These are phyloP conservation scores for Fusarium musae DNA, from an alignment of 2,329 filamentous ascomycete genomes.

Conservation along the genomic window DNA sequence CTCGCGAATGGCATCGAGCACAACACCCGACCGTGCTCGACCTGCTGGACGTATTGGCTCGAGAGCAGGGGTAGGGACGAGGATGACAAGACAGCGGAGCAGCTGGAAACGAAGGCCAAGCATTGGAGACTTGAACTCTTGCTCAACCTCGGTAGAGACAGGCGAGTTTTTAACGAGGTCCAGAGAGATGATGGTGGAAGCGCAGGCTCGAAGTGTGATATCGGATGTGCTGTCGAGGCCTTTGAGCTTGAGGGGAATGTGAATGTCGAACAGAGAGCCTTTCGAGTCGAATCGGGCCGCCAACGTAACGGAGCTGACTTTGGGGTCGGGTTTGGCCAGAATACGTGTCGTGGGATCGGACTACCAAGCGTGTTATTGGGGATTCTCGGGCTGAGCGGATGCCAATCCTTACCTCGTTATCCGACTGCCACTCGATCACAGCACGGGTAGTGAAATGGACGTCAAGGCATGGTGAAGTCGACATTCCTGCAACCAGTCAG, in stretches of 20 bases:
- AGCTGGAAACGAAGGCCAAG: conserved; percentile 6
- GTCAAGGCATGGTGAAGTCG: conserved; percentile 8
- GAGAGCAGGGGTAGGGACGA: neutral
- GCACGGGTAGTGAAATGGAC: conserved; percentile 9
- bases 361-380: neutral
- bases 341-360: neutral
- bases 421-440: conserved; percentile 11
- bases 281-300: conserved; percentile 5
- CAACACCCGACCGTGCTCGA: conserved; percentile 13
- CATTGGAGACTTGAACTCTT: conserved; percentile 8
- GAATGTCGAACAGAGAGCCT: conserved; percentile 4
- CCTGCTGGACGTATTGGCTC: conserved; percentile 11
- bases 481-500: conserved; percentile 18
- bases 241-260: conserved; percentile 23
- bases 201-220: neutral
- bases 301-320: neutral
- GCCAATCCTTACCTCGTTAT: neutral
- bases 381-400: neutral
- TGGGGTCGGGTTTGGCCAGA: conserved; percentile 7
- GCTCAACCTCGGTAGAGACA: neutral
- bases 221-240: conserved; percentile 1
- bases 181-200: conserved; percentile 12
- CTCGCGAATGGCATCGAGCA: conserved; percentile 26
- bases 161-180: neutral
- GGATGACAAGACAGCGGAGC: neutral